phyloP scores from a whole-genome alignment of 179 eudicot species.

The Spergularia azorica region DNA sequence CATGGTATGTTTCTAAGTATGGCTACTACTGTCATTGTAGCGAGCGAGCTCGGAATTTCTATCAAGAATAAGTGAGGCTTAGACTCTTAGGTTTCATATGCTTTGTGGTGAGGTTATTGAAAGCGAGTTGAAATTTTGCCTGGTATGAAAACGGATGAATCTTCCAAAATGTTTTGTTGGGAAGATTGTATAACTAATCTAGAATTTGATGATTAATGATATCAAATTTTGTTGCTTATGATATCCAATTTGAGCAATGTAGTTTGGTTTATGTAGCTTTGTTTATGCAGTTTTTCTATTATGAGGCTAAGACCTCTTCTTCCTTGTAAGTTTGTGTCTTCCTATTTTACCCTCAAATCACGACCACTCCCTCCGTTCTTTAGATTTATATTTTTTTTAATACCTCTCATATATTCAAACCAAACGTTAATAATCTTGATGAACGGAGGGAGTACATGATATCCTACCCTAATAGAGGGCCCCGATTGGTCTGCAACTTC shows the following conservation, averaged over 20 bases:
- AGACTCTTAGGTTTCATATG: not conserved
- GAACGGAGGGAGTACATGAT: too few species aligned
- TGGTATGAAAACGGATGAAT: not conserved
- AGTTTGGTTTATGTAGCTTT: not conserved
- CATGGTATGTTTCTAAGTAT: conserved; percentile 90
- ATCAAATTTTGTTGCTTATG: conserved; percentile 13
- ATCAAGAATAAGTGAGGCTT: conserved; percentile 57
- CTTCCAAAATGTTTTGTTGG: not conserved
- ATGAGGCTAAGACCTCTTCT: too few species aligned
- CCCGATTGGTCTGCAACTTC: too few species aligned
- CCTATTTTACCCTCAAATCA: too few species aligned
- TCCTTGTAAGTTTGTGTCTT: too few species aligned
- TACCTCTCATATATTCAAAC: too few species aligned
- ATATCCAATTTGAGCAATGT: not conserved
- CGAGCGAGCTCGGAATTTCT: conserved; percentile 72
- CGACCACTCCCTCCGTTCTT: too few species aligned
- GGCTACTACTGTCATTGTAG: conserved; percentile 85
- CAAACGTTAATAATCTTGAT: too few species aligned
- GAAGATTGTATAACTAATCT: not conserved
- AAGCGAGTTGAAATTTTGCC: not conserved
- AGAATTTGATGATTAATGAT: not conserved
- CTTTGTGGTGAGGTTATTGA: not conserved
- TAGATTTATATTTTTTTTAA: too few species aligned
- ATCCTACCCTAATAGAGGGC: too few species aligned
- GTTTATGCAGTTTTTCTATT: not conserved